Evolutionary conservation across 257 asterid genomes (phyloP), one percentile per base, ranked within the genome.

Genomic region (Linderniella brevidens): DNA sequence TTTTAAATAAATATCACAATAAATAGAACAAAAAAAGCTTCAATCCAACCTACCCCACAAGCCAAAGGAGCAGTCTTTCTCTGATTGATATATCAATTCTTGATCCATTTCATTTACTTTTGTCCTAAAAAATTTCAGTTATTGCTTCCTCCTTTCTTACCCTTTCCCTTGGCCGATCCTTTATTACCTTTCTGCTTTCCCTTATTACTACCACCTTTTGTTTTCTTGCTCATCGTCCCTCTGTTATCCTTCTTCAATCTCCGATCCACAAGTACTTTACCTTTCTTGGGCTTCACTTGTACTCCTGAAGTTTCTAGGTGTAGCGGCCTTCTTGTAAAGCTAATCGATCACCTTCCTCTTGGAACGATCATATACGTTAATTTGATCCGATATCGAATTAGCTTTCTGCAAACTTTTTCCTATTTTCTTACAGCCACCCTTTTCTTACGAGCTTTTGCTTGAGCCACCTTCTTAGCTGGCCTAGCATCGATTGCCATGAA

Each of bases 381-480:
- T 69, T 64, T 72, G 87, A 49, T 80, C 94, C 0, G 98, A 81
- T 41, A 90, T 81, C 7, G 85, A 17, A 65, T 81, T 90, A 0
- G 96, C 98, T 79, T 85, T 88, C 62, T 78, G 80, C 93, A 58
- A 8, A 75, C 69, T 68, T 88, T 88, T 49, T 85, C 98, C 8
- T 76, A 76, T 53, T 64, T 69, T 52, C 77, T 81, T 5, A 41
- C 58, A 1, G 83, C 72, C 4, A 52, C 92, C 38, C 93, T 69
- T 65, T 81, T 90, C 78, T 85, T 81, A 4, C 96, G 79, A 51
- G 93, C 94, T 56, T 77, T 85, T 39, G 98, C 98, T 59, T 88
- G 63, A 0, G 96, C 98, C 11, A 85, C 96, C 67, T 88, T 88
- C 81, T 88, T 85, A n/a, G 94, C 92, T 8, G 98, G 93, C 39